These are phyloP conservation scores for Cladobotryum protrusum DNA, from an alignment of 2,329 filamentous ascomycete genomes.

Conservation along the genomic window DNA sequence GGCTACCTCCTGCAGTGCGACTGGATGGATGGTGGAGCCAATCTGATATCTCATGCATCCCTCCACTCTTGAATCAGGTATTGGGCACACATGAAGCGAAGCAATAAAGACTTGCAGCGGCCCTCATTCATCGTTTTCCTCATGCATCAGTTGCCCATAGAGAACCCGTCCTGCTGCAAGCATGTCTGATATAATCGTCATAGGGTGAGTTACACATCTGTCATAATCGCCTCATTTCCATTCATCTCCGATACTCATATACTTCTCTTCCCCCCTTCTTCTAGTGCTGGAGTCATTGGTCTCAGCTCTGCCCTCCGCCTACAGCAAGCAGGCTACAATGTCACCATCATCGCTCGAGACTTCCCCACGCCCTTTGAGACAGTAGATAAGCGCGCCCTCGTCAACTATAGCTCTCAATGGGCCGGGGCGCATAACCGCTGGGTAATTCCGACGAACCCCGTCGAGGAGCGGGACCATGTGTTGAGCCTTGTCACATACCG, in stretches of 20 bases:
- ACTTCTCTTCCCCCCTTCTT: too few relatives aligned
- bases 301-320: conserved; percentile 39
- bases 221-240: background rate
- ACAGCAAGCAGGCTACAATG: conserved; percentile 30
- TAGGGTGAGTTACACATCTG: conserved; percentile 18
- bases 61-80: too few relatives aligned
- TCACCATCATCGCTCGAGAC: conserved; percentile 41
- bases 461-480: conserved; percentile 35
- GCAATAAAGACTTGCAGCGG: too few relatives aligned
- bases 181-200: conserved; percentile 20
- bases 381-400: conserved; percentile 31
- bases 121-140: too few relatives aligned
- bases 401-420: conserved; percentile 48
- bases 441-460: conserved; percentile 27
- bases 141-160: too few relatives aligned
- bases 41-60: too few relatives aligned
- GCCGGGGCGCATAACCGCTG: conserved; percentile 45
- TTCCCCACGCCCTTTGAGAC: conserved; percentile 43
- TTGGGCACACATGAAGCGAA: too few relatives aligned
- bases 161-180: too few relatives aligned
- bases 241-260: background rate
- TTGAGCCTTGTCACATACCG: conserved; percentile 37
- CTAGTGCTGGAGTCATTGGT: conserved; percentile 43
- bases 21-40: too few relatives aligned
- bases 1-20: too few relatives aligned